Evolutionary conservation across 805 yeast genomes (phyloP), one percentile per base, ranked within the genome.

Genomic region (Ogataea ganodermae): DNA sequence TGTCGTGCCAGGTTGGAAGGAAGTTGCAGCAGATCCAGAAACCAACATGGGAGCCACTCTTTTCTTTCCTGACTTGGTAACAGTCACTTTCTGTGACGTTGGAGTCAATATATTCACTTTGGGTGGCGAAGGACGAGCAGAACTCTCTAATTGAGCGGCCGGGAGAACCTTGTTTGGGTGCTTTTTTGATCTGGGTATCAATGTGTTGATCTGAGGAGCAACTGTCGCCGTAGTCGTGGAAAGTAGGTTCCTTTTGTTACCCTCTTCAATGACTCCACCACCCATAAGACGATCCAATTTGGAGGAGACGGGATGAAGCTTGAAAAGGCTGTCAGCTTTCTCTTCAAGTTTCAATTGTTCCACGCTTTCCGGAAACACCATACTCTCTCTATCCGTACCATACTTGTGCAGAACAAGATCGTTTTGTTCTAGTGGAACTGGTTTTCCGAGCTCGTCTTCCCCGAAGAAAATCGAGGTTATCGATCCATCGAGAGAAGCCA

Each of bases 301-400:
- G 9, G 50, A 28, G 6, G 57, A 42, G 2, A 51, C 59, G 3
- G 60, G 60, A 10, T 35, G 45, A 7, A 39, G 35, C 14, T 50
- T 53, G 7, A 50, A 42, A 1, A 45, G 22, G 4, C 26, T 37
- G 7, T 67, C 70, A 1, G 88, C 81, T 51, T 73, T 73, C 31
- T 84, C 89, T 56, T 90, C 97, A 18, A 92, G 68, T 4, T 70
- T 63, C 46, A 92, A 71, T 65, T 91, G 97, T 44, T 81, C 85
- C 1, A 84, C 78, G 65, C 94, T 84, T 60, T 92, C 98, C 0
- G 97, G 96, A 57, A 89, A 86, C 17, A 84, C 84, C 70, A 86
- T 73, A 7, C 87, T 79, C 54, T 91, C 97, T 47, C 90, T 78
- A 52, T 88, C 96, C 2, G 87, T 90, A 52, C 99, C 98, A 62